phyloP scores from a whole-genome alignment of 2,329 filamentous ascomycete species.

The Aspergillus proliferans region DNA sequence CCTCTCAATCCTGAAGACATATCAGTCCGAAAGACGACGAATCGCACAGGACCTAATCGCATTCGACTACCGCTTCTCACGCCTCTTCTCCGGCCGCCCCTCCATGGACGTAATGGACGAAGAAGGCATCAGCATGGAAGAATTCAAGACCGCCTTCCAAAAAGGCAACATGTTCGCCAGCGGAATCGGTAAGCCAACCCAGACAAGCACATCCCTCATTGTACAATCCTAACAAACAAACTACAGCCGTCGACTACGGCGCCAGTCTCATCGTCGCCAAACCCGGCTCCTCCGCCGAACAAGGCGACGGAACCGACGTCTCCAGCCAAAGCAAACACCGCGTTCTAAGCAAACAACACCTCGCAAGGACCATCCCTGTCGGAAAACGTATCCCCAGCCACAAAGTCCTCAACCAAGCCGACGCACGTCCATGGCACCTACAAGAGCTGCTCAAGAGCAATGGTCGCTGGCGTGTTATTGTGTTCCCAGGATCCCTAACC shows the following conservation, averaged over 20 bases:
- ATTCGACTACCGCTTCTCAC: conserved; percentile 55
- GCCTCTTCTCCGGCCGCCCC: conserved; percentile 52
- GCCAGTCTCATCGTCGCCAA: conserved; percentile 53
- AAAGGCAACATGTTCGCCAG: conserved; percentile 57
- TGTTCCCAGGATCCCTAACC: conserved; percentile 58
- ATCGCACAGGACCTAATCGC: conserved; percentile 62
- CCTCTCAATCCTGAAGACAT: conserved; percentile 45
- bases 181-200: conserved; percentile 37
- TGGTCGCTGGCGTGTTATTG: conserved; percentile 33
- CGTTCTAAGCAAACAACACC: conserved; percentile 14
- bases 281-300: conserved; percentile 35
- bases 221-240: conserved; percentile 5
- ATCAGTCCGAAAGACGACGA: conserved; percentile 48
- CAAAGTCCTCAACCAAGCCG: conserved; percentile 31
- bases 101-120: conserved; percentile 56
- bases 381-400: conserved; percentile 30
- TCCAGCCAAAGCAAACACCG: conserved; percentile 12
- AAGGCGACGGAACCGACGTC: conserved; percentile 47
- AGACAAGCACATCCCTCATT: not conserved
- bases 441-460: conserved; percentile 31
- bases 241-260: conserved; percentile 51
- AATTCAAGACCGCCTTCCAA: conserved; percentile 56
- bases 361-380: conserved; percentile 24
- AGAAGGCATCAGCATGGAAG: conserved; percentile 56
- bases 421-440: conserved; percentile 35